Evolutionary conservation across 75 land plant genomes (phyloP), one percentile per base, ranked within the genome.

Genomic region (Pseudotsuga menziesii): DNA sequence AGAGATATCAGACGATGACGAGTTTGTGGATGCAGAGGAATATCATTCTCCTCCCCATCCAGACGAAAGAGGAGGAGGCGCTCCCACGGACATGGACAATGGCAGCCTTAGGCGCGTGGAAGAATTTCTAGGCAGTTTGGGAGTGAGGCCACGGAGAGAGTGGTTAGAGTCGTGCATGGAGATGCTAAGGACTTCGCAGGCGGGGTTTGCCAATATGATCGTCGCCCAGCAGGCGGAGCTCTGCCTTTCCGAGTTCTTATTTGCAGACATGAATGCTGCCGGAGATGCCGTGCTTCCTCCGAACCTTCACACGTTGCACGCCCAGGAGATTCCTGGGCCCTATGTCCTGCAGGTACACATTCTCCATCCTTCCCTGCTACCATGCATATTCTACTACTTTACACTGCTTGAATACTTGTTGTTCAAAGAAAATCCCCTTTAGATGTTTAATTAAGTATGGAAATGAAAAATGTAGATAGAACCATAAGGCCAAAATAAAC

Each of bases 321-420:
- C 84, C 17, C 79, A 77, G 25, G 92, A 93, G 78, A 85, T 96
- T 11, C 61, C 83, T 25, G 98, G 97, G 5, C 98, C 98, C 5
- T 96, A 91, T 69, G 86, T 96, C 20, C 79, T 96, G 77, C 98
- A 93, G 94, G 98, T 93, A 60, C 12, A 3, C 35, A 44, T 56
- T 29, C 3, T 58, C 15, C 3, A 16, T 22, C 55, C 83, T 15
- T 9, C 54, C 54, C 9, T 48, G 11, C 54, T 48, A 48, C 54
- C 54, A 11, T 48, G 54, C 11, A 48, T 11, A 9, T 48, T 48
- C 54, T 48, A 48, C 54, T 48, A 2, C 11, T 48, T 48, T 48
- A 48, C 12, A 2, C 12, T 8, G 1, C 48, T 44, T 44, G 9
- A 48, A 48, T 48, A 48, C 54, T 11, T 48, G 54, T 48, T 9